Evolutionary conservation across 768 basidiomycete genomes (phyloP).

Genomic region (Trametes maxima): DNA sequence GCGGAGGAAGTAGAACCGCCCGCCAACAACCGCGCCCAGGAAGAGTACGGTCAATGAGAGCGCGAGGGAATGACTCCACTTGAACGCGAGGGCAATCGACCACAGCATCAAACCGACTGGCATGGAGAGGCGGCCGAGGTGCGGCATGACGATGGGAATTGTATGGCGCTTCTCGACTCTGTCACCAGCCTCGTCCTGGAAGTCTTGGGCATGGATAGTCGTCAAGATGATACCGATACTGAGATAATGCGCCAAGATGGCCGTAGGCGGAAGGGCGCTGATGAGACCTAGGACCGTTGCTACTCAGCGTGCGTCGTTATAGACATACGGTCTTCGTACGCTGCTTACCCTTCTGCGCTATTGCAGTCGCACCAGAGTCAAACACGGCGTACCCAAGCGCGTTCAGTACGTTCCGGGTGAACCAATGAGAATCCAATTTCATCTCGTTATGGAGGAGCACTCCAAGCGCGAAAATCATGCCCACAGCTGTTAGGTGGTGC

Average conservation of each 20-base stretch:
- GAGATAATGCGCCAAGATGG: neutral
- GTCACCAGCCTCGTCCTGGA: constrained; percentile 5
- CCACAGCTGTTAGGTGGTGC: too few relatives aligned
- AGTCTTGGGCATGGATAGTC: constrained; percentile 9
- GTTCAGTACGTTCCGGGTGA: too few relatives aligned
- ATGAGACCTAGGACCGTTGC: neutral
- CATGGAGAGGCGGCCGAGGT: neutral
- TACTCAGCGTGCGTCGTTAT: too few relatives aligned
- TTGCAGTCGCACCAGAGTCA: too few relatives aligned
- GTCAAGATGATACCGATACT: constrained; percentile 5
- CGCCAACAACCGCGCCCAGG: neutral
- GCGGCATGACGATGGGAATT: constrained; percentile 5
- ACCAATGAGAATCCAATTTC: too few relatives aligned
- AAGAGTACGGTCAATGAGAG: neutral
- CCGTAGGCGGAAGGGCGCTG: neutral
- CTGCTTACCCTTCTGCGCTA: too few relatives aligned
- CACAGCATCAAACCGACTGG: neutral
- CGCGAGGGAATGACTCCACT: neutral
- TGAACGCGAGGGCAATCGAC: neutral
- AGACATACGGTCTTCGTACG: too few relatives aligned
- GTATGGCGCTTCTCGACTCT: neutral
- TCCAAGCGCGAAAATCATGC: too few relatives aligned
- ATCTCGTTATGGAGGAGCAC: too few relatives aligned
- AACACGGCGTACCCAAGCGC: too few relatives aligned
- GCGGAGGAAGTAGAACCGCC: neutral